Conservation (phyloP, 2,329 filamentous ascomycete species). For the Verticillium nubilum region DNA sequence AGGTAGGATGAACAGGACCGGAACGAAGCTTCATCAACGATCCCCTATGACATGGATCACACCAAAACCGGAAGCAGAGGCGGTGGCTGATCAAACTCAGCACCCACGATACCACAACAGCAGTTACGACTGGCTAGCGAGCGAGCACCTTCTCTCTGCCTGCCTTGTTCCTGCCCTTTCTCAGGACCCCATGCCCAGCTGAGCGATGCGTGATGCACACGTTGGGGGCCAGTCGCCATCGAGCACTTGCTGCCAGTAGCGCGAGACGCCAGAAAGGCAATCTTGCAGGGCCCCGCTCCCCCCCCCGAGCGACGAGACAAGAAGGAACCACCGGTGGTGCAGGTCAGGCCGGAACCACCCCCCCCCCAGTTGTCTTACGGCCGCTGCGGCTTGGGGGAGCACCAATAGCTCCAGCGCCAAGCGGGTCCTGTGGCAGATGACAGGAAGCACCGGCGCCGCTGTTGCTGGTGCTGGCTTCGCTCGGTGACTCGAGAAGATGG, state of each 20-base stretch:
- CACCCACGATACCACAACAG: neutral
- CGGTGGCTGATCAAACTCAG: neutral
- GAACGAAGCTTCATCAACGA: neutral
- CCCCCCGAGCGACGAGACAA: neutral
- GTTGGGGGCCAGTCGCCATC: neutral
- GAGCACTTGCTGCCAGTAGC: neutral
- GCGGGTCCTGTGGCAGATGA: neutral
- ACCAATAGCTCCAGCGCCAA: slow-evolving; percentile 1
- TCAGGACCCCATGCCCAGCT: neutral
- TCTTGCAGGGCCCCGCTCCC: neutral
- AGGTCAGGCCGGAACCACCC: neutral
- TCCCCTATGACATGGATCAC: neutral
- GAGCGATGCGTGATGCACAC: neutral
- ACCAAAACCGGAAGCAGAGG: neutral
- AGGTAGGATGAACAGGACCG: neutral
- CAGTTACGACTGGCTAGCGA: neutral
- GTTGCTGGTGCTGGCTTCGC: too few relatives aligned
- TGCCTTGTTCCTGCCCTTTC: neutral
- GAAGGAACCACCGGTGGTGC: neutral
- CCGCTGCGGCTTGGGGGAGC: neutral
- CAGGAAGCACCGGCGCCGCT: neutral
- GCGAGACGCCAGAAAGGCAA: neutral
- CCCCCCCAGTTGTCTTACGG: slow-evolving; percentile 1
- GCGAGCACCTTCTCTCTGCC: too few relatives aligned
- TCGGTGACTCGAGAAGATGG: neutral